Percentiles rank a stretch among this genome's conserved stretches.
These are phyloP conservation scores for Pichia sp. DNA, from an alignment of 1,139 yeast species.

Conservation along the genomic window DNA sequence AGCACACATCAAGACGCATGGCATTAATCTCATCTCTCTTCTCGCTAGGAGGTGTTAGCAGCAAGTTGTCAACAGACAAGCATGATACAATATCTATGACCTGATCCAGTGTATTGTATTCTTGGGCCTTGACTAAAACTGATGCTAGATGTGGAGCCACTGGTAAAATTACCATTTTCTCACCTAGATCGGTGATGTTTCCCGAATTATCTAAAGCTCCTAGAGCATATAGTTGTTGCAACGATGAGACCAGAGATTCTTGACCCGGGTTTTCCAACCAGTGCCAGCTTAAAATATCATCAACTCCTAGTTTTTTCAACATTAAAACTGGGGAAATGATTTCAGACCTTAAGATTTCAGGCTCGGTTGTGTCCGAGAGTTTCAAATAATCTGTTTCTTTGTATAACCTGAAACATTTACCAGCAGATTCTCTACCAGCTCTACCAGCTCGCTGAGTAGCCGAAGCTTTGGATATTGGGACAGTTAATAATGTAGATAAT, in stretches of 20 bases:
- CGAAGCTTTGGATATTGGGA: conserved; percentile 90
- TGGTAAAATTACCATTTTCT: conserved; percentile 83
- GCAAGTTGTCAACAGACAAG: conserved; percentile 83
- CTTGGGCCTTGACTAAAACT: conserved; percentile 69
- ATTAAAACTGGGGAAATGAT: conserved; percentile 79
- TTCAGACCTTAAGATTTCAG: conserved; percentile 86
- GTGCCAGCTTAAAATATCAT: conserved; percentile 78
- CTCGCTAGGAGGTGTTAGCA: conserved; percentile 76
- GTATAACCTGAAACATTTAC: conserved; percentile 83
- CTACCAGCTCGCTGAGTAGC: conserved; percentile 97
- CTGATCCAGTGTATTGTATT: conserved; percentile 51
- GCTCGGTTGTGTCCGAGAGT: conserved; percentile 77
- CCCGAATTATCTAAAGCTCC: conserved; percentile 79
- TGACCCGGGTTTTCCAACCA: conserved; percentile 93
- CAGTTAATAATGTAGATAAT: conserved; percentile 81
- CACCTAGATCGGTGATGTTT: conserved; percentile 69
- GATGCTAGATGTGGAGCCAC: conserved; percentile 90
- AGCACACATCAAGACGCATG: conserved; percentile 58
- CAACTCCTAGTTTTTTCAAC: conserved; percentile 76
- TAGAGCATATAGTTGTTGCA: conserved; percentile 71
- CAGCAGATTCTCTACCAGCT: conserved; percentile 95
- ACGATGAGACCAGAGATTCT: conserved; percentile 69
- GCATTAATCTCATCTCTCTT: conserved; percentile 74
- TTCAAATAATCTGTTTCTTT: conserved; percentile 63
- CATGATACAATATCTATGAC: conserved; percentile 90